Percentiles rank a stretch among this genome's conserved stretches.
phyloP scores from a whole-genome alignment of 768 basidiomycete species.

The Macrolepiota dolichaula region DNA sequence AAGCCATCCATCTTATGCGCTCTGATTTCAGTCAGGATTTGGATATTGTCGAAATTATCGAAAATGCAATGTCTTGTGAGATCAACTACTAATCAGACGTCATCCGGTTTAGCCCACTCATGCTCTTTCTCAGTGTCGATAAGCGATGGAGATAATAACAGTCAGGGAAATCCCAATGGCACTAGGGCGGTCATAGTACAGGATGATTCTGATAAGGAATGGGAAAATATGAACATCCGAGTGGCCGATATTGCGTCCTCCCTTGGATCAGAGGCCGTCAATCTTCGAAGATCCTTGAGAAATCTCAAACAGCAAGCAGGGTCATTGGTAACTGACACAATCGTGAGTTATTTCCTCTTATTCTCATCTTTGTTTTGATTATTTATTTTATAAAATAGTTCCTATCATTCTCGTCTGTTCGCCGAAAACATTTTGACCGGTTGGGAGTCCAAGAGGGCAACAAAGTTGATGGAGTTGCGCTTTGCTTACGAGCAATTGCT shows the following conservation, averaged over 20 bases:
- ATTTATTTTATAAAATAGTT: neutral
- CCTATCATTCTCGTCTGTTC: neutral
- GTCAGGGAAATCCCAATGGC: too few species aligned
- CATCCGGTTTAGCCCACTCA: too few species aligned
- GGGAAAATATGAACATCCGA: too few species aligned
- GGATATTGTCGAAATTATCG: neutral
- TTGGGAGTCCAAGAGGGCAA: neutral
- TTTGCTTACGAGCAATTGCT: neutral
- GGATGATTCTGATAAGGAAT: neutral
- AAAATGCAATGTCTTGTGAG: neutral
- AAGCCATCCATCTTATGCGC: neutral
- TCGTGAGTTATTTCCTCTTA: neutral
- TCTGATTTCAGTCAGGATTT: neutral
- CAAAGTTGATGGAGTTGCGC: neutral
- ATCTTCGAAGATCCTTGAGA: neutral
- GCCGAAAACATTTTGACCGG: neutral
- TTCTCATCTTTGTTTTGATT: neutral
- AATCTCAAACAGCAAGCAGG: neutral
- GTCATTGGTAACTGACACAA: neutral
- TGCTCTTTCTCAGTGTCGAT: too few species aligned
- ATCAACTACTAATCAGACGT: too few species aligned
- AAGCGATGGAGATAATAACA: too few species aligned
- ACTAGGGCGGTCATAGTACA: too few species aligned
- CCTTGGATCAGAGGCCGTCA: neutral
- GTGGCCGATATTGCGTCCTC: neutral